Base-by-base conservation (phyloP, 78 protist genomes). In the Dictyostelium citrinum region DNA sequence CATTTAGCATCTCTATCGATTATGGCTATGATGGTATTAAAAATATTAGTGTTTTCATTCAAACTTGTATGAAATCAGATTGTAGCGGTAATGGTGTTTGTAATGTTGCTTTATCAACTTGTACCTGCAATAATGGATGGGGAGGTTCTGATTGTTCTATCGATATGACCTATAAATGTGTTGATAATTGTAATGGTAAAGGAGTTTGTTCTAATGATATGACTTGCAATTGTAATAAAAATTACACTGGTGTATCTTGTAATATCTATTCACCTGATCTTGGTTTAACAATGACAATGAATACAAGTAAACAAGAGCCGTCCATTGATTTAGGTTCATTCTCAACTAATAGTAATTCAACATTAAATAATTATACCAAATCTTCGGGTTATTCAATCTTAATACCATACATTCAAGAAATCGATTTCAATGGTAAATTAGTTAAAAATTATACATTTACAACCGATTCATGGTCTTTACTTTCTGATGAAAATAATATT, bases 81-180 rank as follows among this genome's bases (percentile, higher is more conserved):
- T 77, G 82, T 77, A 45, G 68, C 67, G 93, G 98, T 37, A 96
- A 98, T 8, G 99, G 99, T 22, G 81, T 90, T 31, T 99, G 99
- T 88, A 81, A 71, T 39, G 61, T 96, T 0, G 92, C 79, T 68
- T 24, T 96, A n/a, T 31, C 45, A 5, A 31, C 20, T 2, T 99
- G 99, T 84, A 99, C 99, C 8, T 97, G 91, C 74, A 39, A 51
- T 0, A 11, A 5, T 22, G 46, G 55, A 11, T 84, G 79, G 81
- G 31, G 39, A 22, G 91, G 91, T 31, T 33, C 27, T 1, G 81
- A 84, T 84, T 84, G 91, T 55, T 64, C 82, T 2, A 84, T 84
- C 11, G 77, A 46, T 29, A 33, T 17, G 14, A 68, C 39, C 7
- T 72, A 8, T 37, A 55, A 24, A 46, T 84, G 91, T 72, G 12